These are phyloP conservation scores for Penicillium italicum DNA, from an alignment of 2,329 filamentous ascomycete species.

Conservation along the genomic window DNA sequence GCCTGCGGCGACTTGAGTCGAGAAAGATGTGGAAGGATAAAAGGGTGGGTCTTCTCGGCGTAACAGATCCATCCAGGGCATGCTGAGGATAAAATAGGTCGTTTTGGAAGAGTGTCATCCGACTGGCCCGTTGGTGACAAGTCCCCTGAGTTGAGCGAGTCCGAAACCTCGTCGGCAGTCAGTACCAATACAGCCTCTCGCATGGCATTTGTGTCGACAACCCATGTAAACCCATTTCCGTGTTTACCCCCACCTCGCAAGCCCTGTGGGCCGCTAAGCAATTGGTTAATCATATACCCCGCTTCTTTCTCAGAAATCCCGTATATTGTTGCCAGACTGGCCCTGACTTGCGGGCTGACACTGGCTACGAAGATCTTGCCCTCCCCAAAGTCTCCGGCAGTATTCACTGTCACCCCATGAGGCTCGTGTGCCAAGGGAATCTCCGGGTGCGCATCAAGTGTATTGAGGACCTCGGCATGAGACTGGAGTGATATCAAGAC, in stretches of 20 bases:
- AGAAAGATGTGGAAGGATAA: constrained; percentile 87
- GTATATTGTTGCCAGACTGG: constrained; percentile 81
- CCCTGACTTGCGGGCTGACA: constrained; percentile 85
- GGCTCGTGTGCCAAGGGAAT: constrained; percentile 31
- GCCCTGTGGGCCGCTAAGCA: constrained; percentile 68
- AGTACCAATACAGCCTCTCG: constrained; percentile 80
- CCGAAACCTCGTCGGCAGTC: constrained; percentile 67
- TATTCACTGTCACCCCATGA: constrained; percentile 46
- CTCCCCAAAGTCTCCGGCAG: constrained; percentile 34
- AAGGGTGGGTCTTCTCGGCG: constrained; percentile 94
- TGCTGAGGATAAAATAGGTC: constrained; percentile 68
- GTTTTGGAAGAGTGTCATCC: constrained; percentile 32
- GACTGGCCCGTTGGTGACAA: constrained; percentile 12
- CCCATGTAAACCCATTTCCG: constrained; percentile 78
- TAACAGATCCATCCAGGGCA: constrained; percentile 99
- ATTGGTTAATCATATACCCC: constrained; percentile 75
- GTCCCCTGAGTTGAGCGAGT: constrained; percentile 27
- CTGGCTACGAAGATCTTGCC: constrained; percentile 84
- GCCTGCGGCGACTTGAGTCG: constrained; percentile 92
- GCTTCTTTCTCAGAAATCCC: constrained; percentile 70
- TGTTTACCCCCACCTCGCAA: constrained; percentile 67
- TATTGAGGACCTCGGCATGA: constrained; percentile 81
- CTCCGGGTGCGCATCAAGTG: constrained; percentile 63
- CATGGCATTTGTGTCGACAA: constrained; percentile 82
- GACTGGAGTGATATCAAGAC: constrained; percentile 94